Base-by-base conservation (phyloP, 2,329 filamentous ascomycete species). In the Aspergillus sp. region DNA sequence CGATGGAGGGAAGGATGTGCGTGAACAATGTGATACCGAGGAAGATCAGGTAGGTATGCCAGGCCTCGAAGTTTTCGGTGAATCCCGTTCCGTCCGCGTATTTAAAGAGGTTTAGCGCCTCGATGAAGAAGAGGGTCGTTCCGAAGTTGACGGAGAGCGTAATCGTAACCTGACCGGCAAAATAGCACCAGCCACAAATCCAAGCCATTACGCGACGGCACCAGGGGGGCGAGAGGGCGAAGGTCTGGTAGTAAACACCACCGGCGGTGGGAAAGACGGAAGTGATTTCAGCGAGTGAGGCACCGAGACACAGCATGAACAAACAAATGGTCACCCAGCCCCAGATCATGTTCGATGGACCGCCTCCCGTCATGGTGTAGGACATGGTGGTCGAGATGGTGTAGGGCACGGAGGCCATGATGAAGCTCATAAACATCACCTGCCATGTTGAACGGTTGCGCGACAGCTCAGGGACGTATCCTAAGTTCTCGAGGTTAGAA, bases 131-230 rank as follows among this genome's bases (percentile, higher is more conserved):
- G 13, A 76, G 65, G 3, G 76, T 69, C n/a, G 76, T 78, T 60
- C 85, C 86, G 57, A 90, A 87, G 61, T 87, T 87, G 1, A 85
- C 85, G 5, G 86, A 82, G 0, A 87, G 71, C 0, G 83, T 86
- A 42, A 86, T 90, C 55, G 84, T 88, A 65, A 89, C 84, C 69
- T 90, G 90, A 49, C 87, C 87, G 45, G 88, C 82, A 15, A 88
- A 79, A 62, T 86, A 90, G 19, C 84, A 64, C 83, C 84, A 87
- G 4, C 84, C 84, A 4, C 82, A 84, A 19, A 85, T 78, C 77
- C 82, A 87, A 6, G 76, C 80, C 6, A 82, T 77, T 20, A 86
- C 74, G 2, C 82, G 81, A 6, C 83, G 81, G 67, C 78, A 86
- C 60, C 81, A 71, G 32, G 73, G 74, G 0, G 81, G 83, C 2